Evolutionary conservation across 805 yeast species (phyloP).

Genomic region (Brettanomyces naardenensis): DNA sequence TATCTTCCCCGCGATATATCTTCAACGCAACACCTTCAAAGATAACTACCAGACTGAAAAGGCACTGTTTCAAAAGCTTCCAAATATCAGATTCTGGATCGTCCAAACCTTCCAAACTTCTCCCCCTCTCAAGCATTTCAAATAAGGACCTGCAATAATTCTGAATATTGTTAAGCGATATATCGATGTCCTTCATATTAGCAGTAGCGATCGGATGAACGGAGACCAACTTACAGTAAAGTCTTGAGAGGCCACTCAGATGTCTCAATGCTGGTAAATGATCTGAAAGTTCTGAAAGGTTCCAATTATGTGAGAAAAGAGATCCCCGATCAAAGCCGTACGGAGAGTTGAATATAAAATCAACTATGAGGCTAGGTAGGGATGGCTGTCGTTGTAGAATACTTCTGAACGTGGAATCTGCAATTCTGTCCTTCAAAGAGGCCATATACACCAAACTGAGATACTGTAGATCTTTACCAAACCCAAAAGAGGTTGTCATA

Average conservation of each 20-base stretch:
- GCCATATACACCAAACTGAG: slow-evolving; percentile 2
- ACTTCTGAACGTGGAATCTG: background rate
- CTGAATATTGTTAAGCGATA: slow-evolving; percentile 2
- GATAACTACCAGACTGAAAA: slow-evolving; percentile 42
- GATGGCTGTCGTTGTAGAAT: slow-evolving; percentile 10
- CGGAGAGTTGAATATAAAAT: slow-evolving; percentile 14
- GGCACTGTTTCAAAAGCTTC: slow-evolving; percentile 22
- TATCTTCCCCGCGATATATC: slow-evolving; percentile 20
- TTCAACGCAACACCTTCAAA: slow-evolving; percentile 35
- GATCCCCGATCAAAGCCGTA: slow-evolving; percentile 19
- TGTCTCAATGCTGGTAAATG: slow-evolving; percentile 38
- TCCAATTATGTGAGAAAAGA: background rate
- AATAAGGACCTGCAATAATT: background rate
- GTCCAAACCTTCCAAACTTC: slow-evolving; percentile 3
- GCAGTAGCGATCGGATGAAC: slow-evolving; percentile 8
- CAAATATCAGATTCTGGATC: slow-evolving; percentile 16
- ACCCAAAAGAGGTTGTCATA: background rate
- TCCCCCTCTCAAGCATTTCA: background rate
- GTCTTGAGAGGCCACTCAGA: slow-evolving; percentile 38
- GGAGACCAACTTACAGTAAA: slow-evolving; percentile 21
- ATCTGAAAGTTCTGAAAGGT: slow-evolving; percentile 3
- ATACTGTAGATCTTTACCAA: slow-evolving; percentile 7
- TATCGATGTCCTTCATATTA: slow-evolving; percentile 15
- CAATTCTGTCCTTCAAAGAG: background rate
- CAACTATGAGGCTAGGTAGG: slow-evolving; percentile 11